Evolutionary conservation across 306 rosid genomes (phyloP).

Genomic region (Astragalus glycyphyllos): DNA sequence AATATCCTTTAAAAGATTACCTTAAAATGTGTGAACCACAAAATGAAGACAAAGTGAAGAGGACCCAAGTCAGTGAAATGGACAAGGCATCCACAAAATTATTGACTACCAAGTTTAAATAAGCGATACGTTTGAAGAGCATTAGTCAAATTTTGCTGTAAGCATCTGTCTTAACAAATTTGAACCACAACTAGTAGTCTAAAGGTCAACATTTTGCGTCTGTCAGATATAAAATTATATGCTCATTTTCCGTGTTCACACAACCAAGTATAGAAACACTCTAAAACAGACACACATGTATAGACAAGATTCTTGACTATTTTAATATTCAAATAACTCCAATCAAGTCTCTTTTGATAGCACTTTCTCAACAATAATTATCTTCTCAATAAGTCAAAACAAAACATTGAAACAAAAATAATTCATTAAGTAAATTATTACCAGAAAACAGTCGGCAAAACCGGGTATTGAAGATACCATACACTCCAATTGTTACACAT

Average conservation of each 20-base stretch:
- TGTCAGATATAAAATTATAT: slow-evolving; percentile 5
- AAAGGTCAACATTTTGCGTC: slow-evolving; percentile 34
- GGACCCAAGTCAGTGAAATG: neutral
- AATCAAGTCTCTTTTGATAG: neutral
- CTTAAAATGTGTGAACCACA: neutral
- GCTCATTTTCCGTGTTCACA: slow-evolving; percentile 6
- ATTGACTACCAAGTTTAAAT: slow-evolving; percentile 33
- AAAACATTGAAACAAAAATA: neutral
- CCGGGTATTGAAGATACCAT: slow-evolving; percentile 6
- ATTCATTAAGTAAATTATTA: neutral
- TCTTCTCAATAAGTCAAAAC: too few species aligned
- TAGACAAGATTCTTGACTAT: slow-evolving; percentile 3
- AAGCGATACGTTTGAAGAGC: neutral
- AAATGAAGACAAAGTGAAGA: neutral
- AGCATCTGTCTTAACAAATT: slow-evolving; percentile 9
- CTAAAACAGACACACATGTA: neutral
- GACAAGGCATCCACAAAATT: neutral
- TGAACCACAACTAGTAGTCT: slow-evolving; percentile 16
- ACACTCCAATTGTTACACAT: slow-evolving; percentile 2
- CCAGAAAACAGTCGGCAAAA: neutral
- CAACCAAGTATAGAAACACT: slow-evolving; percentile 1
- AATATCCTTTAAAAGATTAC: neutral
- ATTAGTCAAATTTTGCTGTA: slow-evolving; percentile 35
- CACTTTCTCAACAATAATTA: neutral
- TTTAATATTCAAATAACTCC: neutral